Evolutionary conservation across 2,329 filamentous ascomycete genomes (phyloP).

Genomic region (Aspergillus sojae): DNA sequence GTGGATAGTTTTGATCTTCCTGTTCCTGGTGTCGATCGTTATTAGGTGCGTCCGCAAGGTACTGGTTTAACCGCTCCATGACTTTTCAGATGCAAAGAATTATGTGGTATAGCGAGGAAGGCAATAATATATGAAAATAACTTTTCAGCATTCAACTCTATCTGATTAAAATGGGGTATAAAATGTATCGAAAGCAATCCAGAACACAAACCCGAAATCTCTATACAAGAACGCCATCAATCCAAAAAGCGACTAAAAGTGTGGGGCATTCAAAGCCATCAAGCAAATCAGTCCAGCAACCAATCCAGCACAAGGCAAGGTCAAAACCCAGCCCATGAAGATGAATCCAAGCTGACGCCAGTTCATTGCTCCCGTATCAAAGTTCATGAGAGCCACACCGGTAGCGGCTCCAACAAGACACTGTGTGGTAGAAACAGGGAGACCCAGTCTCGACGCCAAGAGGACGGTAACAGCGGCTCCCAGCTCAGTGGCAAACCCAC

Average conservation of each 20-base stretch:
- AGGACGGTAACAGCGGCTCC: slow-evolving; percentile 46
- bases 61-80: background rate
- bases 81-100: background rate
- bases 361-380: slow-evolving; percentile 45
- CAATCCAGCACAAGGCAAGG: slow-evolving; percentile 47
- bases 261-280: slow-evolving; percentile 48
- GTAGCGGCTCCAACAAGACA: slow-evolving; percentile 40
- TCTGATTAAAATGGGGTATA: background rate
- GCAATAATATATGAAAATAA: background rate
- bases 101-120: background rate
- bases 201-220: background rate
- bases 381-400: slow-evolving; percentile 42
- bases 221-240: background rate
- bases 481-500: slow-evolving; percentile 40
- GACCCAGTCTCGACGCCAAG: slow-evolving; percentile 35
- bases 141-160: background rate
- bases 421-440: slow-evolving; percentile 44
- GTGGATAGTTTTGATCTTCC: background rate
- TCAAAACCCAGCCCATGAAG: slow-evolving; percentile 50
- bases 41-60: background rate
- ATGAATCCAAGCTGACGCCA: slow-evolving; percentile 50
- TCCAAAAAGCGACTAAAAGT: slow-evolving; percentile 19
- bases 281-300: slow-evolving; percentile 43
- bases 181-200: background rate
- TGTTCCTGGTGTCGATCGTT: background rate